These are phyloP conservation scores for Ocimum tenuiflorum DNA, from an alignment of 257 asterid genomes.

Conservation along the genomic window DNA sequence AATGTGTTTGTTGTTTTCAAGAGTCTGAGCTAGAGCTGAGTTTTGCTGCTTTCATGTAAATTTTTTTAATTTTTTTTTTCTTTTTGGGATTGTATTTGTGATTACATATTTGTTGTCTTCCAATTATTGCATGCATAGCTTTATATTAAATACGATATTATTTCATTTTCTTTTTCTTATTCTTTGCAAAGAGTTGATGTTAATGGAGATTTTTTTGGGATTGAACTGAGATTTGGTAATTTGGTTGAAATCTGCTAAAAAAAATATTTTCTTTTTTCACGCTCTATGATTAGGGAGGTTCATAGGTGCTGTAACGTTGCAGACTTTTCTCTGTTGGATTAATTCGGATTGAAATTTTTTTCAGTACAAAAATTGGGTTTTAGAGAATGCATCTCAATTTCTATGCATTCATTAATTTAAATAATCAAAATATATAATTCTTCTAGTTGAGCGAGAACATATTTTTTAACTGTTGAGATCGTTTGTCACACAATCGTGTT, in stretches of 20 bases:
- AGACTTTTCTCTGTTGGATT: too few relatives aligned
- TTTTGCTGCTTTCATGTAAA: neutral
- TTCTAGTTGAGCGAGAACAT: too few relatives aligned
- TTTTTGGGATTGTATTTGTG: neutral
- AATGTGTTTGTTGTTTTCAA: neutral
- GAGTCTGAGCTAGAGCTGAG: neutral
- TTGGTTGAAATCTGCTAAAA: neutral
- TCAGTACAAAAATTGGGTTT: too few relatives aligned
- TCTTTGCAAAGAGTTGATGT: neutral
- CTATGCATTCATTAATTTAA: too few relatives aligned
- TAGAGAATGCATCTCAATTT: too few relatives aligned
- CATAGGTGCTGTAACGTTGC: too few relatives aligned
- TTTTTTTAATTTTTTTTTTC: neutral
- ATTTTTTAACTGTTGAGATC: too few relatives aligned
- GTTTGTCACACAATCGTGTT: too few relatives aligned
- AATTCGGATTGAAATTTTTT: too few relatives aligned
- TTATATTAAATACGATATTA: neutral
- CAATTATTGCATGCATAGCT: constrained; percentile 21
- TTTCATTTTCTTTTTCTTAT: neutral
- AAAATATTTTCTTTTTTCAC: neutral
- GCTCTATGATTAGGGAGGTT: too few relatives aligned
- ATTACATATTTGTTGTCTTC: neutral
- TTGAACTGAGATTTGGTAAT: neutral
- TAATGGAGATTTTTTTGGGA: neutral
- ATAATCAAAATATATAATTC: too few relatives aligned